phyloP scores from a whole-genome alignment of 2,329 filamentous ascomycete species.

The Zymoseptoria brevis region DNA sequence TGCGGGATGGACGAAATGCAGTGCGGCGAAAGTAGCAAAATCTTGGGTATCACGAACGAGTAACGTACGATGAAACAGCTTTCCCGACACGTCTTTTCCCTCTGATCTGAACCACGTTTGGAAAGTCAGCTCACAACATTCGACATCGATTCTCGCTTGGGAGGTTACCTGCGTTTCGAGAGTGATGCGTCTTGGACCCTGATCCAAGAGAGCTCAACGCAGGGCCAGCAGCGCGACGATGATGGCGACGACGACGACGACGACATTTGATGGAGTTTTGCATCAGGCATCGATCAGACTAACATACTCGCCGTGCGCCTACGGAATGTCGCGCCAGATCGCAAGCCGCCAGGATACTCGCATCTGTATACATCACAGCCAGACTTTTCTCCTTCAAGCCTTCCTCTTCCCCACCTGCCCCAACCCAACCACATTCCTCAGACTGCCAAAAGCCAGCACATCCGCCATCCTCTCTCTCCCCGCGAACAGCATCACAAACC shows the following conservation, averaged over 20 bases:
- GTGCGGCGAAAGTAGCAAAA: neutral
- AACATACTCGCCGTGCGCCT: no score
- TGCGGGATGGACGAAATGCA: neutral
- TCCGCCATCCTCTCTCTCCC: constrained; percentile 73
- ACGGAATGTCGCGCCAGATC: no score
- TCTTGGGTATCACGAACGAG: neutral
- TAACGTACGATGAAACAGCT: neutral
- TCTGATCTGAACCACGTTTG: neutral
- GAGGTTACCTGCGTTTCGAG: neutral
- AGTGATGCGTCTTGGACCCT: neutral
- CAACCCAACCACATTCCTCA: constrained; percentile 52
- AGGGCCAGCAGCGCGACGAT: neutral
- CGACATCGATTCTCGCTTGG: neutral
- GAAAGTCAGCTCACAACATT: neutral
- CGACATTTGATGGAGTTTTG: no score
- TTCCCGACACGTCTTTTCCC: neutral
- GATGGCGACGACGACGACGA: no score
- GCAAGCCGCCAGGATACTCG: no score
- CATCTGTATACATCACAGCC: no score
- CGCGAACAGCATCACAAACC: constrained; percentile 83
- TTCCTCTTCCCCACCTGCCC: constrained; percentile 11
- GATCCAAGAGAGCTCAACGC: neutral
- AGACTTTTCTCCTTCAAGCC: constrained; percentile 1
- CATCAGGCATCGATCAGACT: no score
- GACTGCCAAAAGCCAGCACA: constrained; percentile 77